These are phyloP conservation scores for Bassia scoparia DNA, from an alignment of 148 eudicot genomes.

Conservation along the genomic window DNA sequence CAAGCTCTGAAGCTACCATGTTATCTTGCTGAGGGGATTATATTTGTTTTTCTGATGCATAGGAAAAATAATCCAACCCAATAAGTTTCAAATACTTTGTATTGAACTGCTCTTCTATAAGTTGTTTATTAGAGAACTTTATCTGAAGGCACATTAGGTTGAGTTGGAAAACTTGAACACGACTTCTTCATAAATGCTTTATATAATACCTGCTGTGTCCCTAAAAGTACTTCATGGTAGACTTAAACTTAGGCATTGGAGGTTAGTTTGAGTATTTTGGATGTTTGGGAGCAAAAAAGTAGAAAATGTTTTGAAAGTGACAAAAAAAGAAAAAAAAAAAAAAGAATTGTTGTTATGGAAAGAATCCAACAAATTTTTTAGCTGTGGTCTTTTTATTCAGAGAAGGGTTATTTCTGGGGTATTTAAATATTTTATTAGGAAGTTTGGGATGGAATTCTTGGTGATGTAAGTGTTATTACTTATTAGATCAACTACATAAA, in stretches of 20 bases:
- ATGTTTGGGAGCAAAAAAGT: background rate
- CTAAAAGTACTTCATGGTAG: background rate
- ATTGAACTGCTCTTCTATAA: background rate
- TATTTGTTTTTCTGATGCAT: background rate
- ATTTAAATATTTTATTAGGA: too few species aligned
- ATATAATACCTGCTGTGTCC: background rate
- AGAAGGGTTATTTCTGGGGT: too few species aligned
- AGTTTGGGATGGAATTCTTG: too few species aligned
- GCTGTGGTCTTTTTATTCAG: too few species aligned
- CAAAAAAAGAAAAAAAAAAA: background rate
- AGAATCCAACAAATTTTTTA: too few species aligned
- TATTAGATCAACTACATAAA: too few species aligned
- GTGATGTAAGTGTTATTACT: too few species aligned
- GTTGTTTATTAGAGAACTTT: background rate
- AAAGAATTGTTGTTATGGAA: too few species aligned
- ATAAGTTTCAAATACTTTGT: background rate
- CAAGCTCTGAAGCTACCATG: background rate
- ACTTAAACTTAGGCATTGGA: background rate
- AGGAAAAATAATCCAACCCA: background rate
- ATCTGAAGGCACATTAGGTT: background rate
- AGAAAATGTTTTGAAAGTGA: background rate
- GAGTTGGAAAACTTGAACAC: background rate
- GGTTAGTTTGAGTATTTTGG: background rate
- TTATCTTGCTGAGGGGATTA: background rate
- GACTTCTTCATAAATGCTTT: background rate